These are phyloP conservation scores for Magnolia sinica DNA, from an alignment of 164 flowering plant genomes.

Conservation along the genomic window DNA sequence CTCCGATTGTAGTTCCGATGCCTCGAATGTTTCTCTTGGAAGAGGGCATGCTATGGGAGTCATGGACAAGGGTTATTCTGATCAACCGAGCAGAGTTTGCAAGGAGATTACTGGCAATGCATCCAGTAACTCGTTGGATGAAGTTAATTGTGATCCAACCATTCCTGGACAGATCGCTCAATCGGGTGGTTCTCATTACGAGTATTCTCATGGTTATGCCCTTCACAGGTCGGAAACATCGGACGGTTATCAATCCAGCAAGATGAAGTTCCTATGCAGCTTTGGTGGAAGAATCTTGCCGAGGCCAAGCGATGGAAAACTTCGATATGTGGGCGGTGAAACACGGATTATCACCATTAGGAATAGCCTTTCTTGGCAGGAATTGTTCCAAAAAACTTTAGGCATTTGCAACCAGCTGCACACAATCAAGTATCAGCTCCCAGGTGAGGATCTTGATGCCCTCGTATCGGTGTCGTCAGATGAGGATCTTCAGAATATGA, in stretches of 20 bases:
- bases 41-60: constrained; percentile 13
- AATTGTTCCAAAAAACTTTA: constrained; percentile 53
- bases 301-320: constrained; percentile 76
- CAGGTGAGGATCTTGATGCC: constrained; percentile 92
- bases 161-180: constrained; percentile 17
- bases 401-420: constrained; percentile 56
- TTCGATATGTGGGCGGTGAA: constrained; percentile 89
- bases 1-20: constrained; percentile 27
- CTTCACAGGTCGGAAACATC: constrained; percentile 25
- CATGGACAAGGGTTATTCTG: constrained; percentile 27
- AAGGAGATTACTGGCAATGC: constrained; percentile 25
- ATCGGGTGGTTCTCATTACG: constrained; percentile 19
- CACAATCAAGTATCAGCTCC: constrained; percentile 80
- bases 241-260: constrained; percentile 38
- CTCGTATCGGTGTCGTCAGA: constrained; percentile 79
- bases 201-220: constrained; percentile 29
- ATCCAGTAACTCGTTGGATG: constrained; percentile 20
- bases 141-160: constrained; percentile 20
- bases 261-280: constrained; percentile 82
- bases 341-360: constrained; percentile 70
- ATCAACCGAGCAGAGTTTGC: constrained; percentile 21
- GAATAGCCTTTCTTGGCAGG: constrained; percentile 40
- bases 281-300: constrained; percentile 85
- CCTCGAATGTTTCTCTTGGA: constrained; percentile 9
- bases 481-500: constrained; percentile 83